phyloP scores from a whole-genome alignment of 306 rosid species.

The Inga leiocalycina region DNA sequence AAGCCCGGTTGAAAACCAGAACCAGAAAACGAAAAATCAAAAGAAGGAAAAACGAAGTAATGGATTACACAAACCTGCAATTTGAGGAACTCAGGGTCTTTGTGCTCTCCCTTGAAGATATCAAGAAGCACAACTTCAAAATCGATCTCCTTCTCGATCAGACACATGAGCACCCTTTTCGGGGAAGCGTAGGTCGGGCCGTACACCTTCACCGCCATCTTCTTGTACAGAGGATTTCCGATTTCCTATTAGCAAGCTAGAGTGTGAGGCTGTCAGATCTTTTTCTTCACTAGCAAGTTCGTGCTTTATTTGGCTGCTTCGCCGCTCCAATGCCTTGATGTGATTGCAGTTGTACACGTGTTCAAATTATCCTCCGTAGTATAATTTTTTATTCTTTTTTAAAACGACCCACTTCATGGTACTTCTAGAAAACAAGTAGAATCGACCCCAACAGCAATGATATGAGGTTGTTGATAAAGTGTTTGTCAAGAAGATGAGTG shows the following conservation, averaged over 20 bases:
- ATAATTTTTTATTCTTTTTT: too few relatives aligned
- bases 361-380: background rate
- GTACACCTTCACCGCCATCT: slow-evolving; percentile 58
- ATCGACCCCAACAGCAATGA: too few relatives aligned
- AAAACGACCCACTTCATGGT: too few relatives aligned
- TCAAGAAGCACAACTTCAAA: slow-evolving; percentile 51
- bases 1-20: background rate
- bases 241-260: background rate
- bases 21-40: background rate
- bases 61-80: slow-evolving; percentile 38
- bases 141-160: slow-evolving; percentile 53
- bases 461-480: too few relatives aligned
- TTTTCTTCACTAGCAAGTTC: background rate
- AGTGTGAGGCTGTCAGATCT: background rate
- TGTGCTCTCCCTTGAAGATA: slow-evolving; percentile 47
- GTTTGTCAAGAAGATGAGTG: too few relatives aligned
- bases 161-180: slow-evolving; percentile 47
- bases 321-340: background rate
- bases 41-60: background rate
- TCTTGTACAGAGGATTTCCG: background rate
- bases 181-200: slow-evolving; percentile 52
- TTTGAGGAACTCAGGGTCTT: slow-evolving; percentile 43
- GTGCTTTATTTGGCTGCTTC: background rate
- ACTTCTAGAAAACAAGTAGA: too few relatives aligned
- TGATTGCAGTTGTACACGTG: background rate